Evolutionary conservation across 345 rosid genomes (phyloP), one percentile per base, ranked within the genome.

Genomic region (Fremontodendron californicum): DNA sequence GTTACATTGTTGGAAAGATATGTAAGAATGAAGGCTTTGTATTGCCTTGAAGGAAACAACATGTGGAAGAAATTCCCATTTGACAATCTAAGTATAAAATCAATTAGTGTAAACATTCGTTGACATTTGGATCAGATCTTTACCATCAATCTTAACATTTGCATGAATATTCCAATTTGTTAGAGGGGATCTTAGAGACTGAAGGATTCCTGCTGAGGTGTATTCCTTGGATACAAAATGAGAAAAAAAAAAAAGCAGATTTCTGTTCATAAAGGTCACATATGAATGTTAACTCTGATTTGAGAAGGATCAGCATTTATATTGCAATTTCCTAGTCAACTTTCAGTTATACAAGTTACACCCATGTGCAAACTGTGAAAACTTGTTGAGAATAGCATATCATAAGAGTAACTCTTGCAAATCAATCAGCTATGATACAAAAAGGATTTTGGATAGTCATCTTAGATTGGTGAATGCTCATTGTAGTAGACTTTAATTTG

Each of bases 331-430:
- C 11, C n/a, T 29, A 2, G 19, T 40, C 13, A 61, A 61, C 40
- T 61, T 60, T 60, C 37, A 60, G 65, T 12, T 4, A 27, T 29
- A 27, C 19, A 60, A 27, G 37, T 61, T 61, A 39, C 35, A 15
- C 43, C 6, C 21, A 13, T 1, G 1, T 31, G n/a, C 19, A 29
- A 61, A 15, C 66, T 13, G 39, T 13, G 40, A 21, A 21, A 55
- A 55, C 61, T 55, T 52, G 58, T 64, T 61, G n/a, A 61, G 66
- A 33, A 16, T 62, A 62, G 12, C 67, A 62, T n/a, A n/a, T n/a
- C n/a, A n/a, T 62, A 27, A 33, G 21, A 16, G 67, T 62, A 16
- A 62, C 33, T 33, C 42, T 33, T 62, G n/a, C 42, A 61, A 33
- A 33, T 62, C 37, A 13, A 33, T 62, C 42, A 33, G 40, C 43